phyloP scores from a whole-genome alignment of 495 filamentous ascomycete species.

The Penicillium desertorum region DNA sequence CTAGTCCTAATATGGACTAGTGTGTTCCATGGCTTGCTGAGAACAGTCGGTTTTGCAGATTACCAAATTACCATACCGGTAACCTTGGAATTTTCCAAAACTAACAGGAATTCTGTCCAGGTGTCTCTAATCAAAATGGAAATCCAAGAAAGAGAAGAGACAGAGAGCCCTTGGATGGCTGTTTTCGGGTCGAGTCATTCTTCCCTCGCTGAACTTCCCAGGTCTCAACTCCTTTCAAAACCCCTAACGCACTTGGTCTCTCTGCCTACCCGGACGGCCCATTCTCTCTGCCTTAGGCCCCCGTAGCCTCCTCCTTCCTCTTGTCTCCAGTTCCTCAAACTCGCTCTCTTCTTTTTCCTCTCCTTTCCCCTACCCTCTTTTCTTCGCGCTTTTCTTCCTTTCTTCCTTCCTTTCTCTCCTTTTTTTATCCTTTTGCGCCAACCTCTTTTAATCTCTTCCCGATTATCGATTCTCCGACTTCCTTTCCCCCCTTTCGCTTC shows the following conservation, averaged over 20 bases:
- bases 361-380: conserved; percentile 32
- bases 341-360: conserved; percentile 33
- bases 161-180: neutral
- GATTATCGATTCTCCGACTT: conserved; percentile 30
- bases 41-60: conserved; percentile 5
- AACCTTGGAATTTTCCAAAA: neutral
- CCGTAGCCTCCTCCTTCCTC: conserved; percentile 33
- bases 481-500: conserved; percentile 31
- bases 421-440: conserved; percentile 25
- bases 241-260: conserved; percentile 10
- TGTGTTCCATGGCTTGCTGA: conserved; percentile 2
- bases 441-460: conserved; percentile 23
- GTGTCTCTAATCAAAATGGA: conserved; percentile 11
- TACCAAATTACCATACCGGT: conserved; percentile 9
- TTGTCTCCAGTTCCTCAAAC: conserved; percentile 23
- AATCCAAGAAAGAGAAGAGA: neutral
- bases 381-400: conserved; percentile 32
- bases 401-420: conserved; percentile 31
- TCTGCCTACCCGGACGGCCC: conserved; percentile 19
- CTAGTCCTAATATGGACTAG: conserved; percentile 22
- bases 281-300: conserved; percentile 34
- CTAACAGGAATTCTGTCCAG: conserved; percentile 3
- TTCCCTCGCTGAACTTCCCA: conserved; percentile 9
- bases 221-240: conserved; percentile 15
- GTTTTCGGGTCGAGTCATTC: conserved; percentile 20